Evolutionary conservation across 331 rosid genomes (phyloP), one percentile per base, ranked within the genome.

Genomic region (Acacia pycnantha): DNA sequence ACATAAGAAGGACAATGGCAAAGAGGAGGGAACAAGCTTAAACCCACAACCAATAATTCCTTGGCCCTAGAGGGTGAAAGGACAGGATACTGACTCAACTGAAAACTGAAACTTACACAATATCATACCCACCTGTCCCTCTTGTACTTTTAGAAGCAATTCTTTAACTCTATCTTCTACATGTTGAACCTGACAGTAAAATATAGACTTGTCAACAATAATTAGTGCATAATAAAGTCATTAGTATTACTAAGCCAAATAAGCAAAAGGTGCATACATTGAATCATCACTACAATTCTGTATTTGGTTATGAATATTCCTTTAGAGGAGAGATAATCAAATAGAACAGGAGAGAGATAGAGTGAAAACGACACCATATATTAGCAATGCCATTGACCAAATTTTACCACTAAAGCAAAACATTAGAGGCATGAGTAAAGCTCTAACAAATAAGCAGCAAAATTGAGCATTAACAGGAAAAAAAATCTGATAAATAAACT

Each of bases 101-200:
- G n/a, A 35, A 67, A 67, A 43, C 11, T 73, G 61, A 76, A 24
- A 11, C 6, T 58, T 51, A 65, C 82, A 87, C 12, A 35, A 56
- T 35, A 70, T 68, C 31, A 81, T 59, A 79, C 70, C 77, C 70
- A 95, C 97, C 94, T 90, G 78, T 76, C 94, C 94, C 46, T 88
- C 88, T 77, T 89, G 86, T 79, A 92, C 88, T 83, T 80, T 88
- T 16, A 90, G 86, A 85, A 95, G 99, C 69, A 82, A 79, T 76
- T 83, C 82, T 80, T 91, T 92, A 78, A 88, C 98, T 75, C 27
- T 90, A 65, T 95, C 99, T 27, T 95, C 94, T 59, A 88, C 93
- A 64, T 85, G 73, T 79, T 92, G 74, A 22, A 90, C 92, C 97
- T 95, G 85, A 72, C 87, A 87, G 58, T 58, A 76, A 77, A 18